These are phyloP conservation scores for Chalaropsis ovoidea DNA, from an alignment of 2,329 filamentous ascomycete species.

Conservation along the genomic window DNA sequence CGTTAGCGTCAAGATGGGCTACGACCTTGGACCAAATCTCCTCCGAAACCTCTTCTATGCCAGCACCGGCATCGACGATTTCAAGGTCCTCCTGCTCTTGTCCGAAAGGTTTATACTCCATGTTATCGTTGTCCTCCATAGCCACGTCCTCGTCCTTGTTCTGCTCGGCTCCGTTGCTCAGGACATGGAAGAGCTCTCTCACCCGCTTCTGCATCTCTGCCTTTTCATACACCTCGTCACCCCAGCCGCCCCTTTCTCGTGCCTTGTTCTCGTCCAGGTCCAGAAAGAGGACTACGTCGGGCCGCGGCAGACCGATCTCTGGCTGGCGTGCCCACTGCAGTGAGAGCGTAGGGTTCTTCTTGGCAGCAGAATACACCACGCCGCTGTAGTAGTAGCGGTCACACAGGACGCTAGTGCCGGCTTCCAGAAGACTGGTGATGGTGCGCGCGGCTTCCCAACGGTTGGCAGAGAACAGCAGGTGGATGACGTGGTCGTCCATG, in stretches of 20 bases:
- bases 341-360: slow-evolving; percentile 58
- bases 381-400: slow-evolving; percentile 95
- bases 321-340: slow-evolving; percentile 74
- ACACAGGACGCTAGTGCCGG: slow-evolving; percentile 67
- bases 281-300: slow-evolving; percentile 80
- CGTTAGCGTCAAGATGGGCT: slow-evolving; percentile 40
- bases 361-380: slow-evolving; percentile 85
- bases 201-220: slow-evolving; percentile 73
- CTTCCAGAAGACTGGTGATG: slow-evolving; percentile 45
- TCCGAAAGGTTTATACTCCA: slow-evolving; percentile 31
- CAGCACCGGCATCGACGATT: slow-evolving; percentile 45
- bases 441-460: slow-evolving; percentile 61
- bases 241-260: slow-evolving; percentile 70
- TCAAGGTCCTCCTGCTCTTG: slow-evolving; percentile 46
- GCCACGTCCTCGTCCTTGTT: slow-evolving; percentile 26
- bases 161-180: slow-evolving; percentile 33
- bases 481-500: slow-evolving; percentile 80
- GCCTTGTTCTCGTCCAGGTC: slow-evolving; percentile 67
- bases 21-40: slow-evolving; percentile 45
- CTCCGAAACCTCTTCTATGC: slow-evolving; percentile 47
- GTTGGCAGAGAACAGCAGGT: slow-evolving; percentile 83
- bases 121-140: slow-evolving; percentile 15
- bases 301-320: slow-evolving; percentile 75
- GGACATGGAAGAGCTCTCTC: slow-evolving; percentile 52
- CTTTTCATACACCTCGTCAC: slow-evolving; percentile 80